phyloP scores from a whole-genome alignment of 345 rosid genomes.

The Rhizophora apiculata region DNA sequence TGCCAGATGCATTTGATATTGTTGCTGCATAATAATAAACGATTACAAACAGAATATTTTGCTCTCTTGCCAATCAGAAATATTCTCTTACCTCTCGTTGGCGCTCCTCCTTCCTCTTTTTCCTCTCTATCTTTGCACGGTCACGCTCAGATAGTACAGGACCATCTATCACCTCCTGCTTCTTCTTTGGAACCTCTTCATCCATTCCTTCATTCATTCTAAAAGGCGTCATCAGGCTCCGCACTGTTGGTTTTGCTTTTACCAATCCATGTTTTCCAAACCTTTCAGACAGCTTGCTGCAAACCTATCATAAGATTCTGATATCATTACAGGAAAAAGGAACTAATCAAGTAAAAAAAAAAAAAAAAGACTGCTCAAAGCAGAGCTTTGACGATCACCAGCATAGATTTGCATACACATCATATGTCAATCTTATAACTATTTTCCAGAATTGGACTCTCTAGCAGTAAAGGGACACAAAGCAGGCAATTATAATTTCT shows the following conservation, averaged over 20 bases:
- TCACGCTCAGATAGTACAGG: conserved; percentile 89
- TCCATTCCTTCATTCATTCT: conserved; percentile 99
- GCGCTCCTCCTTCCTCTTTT: conserved; percentile 92
- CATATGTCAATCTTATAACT: too few species aligned
- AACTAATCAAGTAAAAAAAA: background rate
- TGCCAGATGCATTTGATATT: conserved; percentile 83
- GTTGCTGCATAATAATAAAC: conserved; percentile 48
- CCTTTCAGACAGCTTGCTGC: conserved; percentile 68
- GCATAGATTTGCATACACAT: too few species aligned
- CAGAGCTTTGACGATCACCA: background rate
- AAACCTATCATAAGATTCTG: conserved; percentile 48
- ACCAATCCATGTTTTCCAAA: conserved; percentile 94
- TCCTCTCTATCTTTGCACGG: conserved; percentile 70
- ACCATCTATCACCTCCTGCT: conserved; percentile 82
- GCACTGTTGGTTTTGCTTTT: conserved; percentile 62
- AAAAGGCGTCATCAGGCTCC: conserved; percentile 83
- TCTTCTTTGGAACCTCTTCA: conserved; percentile 81
- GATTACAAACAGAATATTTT: background rate
- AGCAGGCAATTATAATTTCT: background rate
- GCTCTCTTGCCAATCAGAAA: too few species aligned
- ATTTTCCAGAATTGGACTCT: too few species aligned
- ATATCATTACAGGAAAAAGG: conserved; percentile 3
- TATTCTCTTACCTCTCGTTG: conserved; percentile 66
- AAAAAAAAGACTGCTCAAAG: background rate
- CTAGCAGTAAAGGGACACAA: too few species aligned